phyloP scores from a whole-genome alignment of 1,284 basidiomycete species.

The Cutaneotrichosporon sp. region DNA sequence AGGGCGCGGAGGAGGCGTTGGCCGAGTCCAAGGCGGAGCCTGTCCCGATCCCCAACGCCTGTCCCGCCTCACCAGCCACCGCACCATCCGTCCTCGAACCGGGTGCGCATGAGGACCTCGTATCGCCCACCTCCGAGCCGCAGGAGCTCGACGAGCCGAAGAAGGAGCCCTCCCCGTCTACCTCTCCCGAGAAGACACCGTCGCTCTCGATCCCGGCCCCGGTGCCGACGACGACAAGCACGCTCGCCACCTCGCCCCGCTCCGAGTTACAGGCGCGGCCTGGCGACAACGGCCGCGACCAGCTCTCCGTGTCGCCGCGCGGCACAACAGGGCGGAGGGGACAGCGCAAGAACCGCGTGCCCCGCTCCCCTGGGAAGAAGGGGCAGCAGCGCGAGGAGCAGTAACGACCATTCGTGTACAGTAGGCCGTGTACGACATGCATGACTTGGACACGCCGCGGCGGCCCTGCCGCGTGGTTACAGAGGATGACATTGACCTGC shows the following conservation, averaged over 20 bases:
- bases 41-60: no score
- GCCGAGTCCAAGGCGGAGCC: not conserved
- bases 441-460: conserved; percentile 9
- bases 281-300: not conserved
- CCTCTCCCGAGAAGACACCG: not conserved
- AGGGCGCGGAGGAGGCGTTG: not conserved
- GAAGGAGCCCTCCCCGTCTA: not conserved
- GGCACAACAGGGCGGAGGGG: not conserved
- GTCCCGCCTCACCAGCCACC: no score
- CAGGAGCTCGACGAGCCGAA: not conserved
- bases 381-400: not conserved
- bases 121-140: not conserved
- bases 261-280: conserved; percentile 8
- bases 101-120: not conserved
- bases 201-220: not conserved
- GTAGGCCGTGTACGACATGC: conserved; percentile 5
- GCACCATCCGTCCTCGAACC: not conserved
- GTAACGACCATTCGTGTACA: not conserved
- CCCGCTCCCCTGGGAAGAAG: conserved; percentile 8
- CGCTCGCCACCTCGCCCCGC: not conserved
- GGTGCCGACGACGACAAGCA: not conserved
- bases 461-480: no score
- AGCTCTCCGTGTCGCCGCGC: conserved; percentile 1
- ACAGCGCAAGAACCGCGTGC: conserved; percentile 1
- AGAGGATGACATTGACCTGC: no score